Base-by-base conservation (phyloP, 495 filamentous ascomycete genomes). In the Penicillium flavigenum region DNA sequence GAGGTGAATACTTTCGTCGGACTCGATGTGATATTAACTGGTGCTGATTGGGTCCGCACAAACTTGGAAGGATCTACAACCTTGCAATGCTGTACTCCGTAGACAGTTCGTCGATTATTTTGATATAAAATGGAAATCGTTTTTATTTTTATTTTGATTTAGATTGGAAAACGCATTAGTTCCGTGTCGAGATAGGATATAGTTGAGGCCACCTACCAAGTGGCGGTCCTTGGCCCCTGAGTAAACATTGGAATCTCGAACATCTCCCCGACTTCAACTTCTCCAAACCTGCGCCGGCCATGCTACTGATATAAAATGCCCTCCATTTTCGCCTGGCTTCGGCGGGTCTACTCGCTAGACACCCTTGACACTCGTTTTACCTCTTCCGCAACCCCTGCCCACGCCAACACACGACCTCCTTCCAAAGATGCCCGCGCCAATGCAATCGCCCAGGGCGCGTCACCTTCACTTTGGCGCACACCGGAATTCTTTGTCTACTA, bases 321-420 rank as follows among this genome's bases (percentile, higher is more conserved):
- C 48, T 68, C 63, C 43, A 39, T 69, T 44, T 48, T 75, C 47
- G 63, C 64, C 56, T 68, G 66, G 68, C 62, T 74, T 50, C 74
- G 79, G 61, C 79, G 78, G 47, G 70, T 93, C 50, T 95, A 91
- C 75, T 86, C 88, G 51, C 86, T 96, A 56, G 90, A 96, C 64
- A 95, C 91, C 29, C 84, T 98, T 70, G 94, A 98, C 79, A 93
- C 90, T 57, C 87, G 94, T 61, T 91, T 98, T 69, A 89, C 86
- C 26, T 84, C 81, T 45, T 83, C 89, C 10, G 83, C 90, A 17
- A 82, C 85, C n/a, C 83, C 88, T 22, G 81, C 85, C 68, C 79
- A 78, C 58, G 64, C 78, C 61, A 72, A 78, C 65, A 67, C 72
- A 69, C 73, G 70, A 70, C 63, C 72, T 47, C 63, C 72, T 47